phyloP scores from a whole-genome alignment of 176 grass and related monocot species.

The Themeda triandra region DNA sequence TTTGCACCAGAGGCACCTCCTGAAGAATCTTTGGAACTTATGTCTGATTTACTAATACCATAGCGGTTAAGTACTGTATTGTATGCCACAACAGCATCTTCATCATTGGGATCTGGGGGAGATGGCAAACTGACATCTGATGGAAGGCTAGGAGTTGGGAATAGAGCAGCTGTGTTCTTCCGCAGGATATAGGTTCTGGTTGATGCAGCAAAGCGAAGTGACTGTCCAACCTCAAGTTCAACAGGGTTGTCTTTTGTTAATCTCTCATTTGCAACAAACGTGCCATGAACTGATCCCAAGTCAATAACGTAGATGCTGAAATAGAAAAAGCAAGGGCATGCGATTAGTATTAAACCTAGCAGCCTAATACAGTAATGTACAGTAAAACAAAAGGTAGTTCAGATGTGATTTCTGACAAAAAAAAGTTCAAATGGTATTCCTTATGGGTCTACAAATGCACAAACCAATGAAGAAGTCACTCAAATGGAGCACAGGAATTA shows the following conservation, averaged over 20 bases:
- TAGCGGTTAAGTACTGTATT: slow-evolving; percentile 96
- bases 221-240: slow-evolving; percentile 95
- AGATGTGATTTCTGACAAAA: not conserved
- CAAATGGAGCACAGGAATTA: not conserved
- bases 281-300: slow-evolving; percentile 94
- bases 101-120: slow-evolving; percentile 84
- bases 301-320: slow-evolving; percentile 91
- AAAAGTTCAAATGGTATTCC: slow-evolving; percentile 14
- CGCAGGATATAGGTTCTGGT: slow-evolving; percentile 78
- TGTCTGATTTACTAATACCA: slow-evolving; percentile 52
- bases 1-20: slow-evolving; percentile 24
- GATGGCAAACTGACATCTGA: slow-evolving; percentile 82
- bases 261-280: slow-evolving; percentile 96
- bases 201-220: slow-evolving; percentile 89
- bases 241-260: slow-evolving; percentile 81
- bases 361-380: not conserved
- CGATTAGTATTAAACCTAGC: not conserved
- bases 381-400: slow-evolving; percentile 9
- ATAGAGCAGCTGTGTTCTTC: slow-evolving; percentile 72
- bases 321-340: not conserved
- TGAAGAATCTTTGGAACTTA: slow-evolving; percentile 35
- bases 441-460: not conserved
- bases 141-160: slow-evolving; percentile 50
- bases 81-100: slow-evolving; percentile 85
- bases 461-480: not conserved